Base-by-base conservation (phyloP, 176 grass and related monocot species). In the Oryza glaberrima region DNA sequence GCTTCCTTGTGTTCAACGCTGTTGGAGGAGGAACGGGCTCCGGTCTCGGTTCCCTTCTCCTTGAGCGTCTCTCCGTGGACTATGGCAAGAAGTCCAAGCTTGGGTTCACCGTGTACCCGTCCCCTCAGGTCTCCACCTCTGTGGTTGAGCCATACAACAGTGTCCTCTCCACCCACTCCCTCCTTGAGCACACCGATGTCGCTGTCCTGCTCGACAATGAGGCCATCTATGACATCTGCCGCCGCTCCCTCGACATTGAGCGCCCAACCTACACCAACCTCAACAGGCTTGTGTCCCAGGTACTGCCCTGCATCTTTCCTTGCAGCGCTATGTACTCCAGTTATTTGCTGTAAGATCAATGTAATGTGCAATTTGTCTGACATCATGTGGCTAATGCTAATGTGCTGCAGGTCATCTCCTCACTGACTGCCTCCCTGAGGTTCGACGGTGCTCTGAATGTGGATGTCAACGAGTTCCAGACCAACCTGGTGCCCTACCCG, bases 381-480 rank as follows among this genome's bases (percentile, higher is more conserved):
- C 43, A 44, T 23, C 6, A 23, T 23, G 8, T 11, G 58, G 8
- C 3, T 11, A 23, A 63, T 23, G 10, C 58, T 23, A 63, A 2
- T 78, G 45, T 69, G 20, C 80, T 69, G 20, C 84, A 90, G 88
- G 88, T 90, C 15, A 90, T 90, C 2, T 90, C 88, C 32, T 90
- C 88, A 0, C 28, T 90, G 46, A 90, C 88, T 43, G 88, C 88
- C 13, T 90, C 88, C 46, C 61, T 90, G 67, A 90, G 88, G 79
- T 90, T 90, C 2, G 88, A 90, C 75, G 88, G 88, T 75, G 88
- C 88, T 61, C 84, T 90, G 15, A 90, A 90, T 0, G 88, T 90
- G 0, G 88, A 90, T 63, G 88, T 90, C 1, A 90, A 90, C 0
- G 88, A 90, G 60, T 90, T 90, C 79, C 88, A 90, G 79, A 90